Evolutionary conservation across 2,329 filamentous ascomycete genomes (phyloP), one percentile per base, ranked within the genome.

Genomic region (Stemphylium beticola): DNA sequence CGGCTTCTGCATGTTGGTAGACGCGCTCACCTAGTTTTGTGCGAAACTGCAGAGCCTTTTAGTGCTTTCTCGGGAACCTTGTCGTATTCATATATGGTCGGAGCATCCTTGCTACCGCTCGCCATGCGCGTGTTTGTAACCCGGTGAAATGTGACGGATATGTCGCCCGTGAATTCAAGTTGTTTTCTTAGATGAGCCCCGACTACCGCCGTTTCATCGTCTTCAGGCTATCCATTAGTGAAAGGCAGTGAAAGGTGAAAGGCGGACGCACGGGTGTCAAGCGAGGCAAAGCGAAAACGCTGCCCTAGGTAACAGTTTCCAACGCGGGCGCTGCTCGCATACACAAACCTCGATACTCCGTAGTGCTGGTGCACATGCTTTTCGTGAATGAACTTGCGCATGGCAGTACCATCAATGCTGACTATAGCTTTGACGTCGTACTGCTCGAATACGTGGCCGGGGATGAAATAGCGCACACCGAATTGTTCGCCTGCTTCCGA

Each of bases 31-130:
- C n/a, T 51, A 4, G 47, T 49, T n/a, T 48, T 45, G 22, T 47
- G 42, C 10, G 55, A 58, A 7, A 50, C 47, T 2, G 46, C 37
- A 4, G 48, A 46, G 20, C 51, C 51, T 40, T 55, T 58, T 18
- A 55, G 14, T 18, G 38, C 40, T 38, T 58, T 58, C 43, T 58
- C 55, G 0, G 55, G 36, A 14, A 55, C 26, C 11, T 34, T 38
- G 12, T 41, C 45, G 14, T 49, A 49, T 26, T 31, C 24, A 7
- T 41, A 22, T 34, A 53, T 53, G 2, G 43, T 39, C n/a, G 37
- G 50, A 9, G 22, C 37, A 9, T 41, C 22, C 43, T 48, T 53
- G 26, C 36, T 39, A 29, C 9, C 48, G 14, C 24, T 20, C 24
- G 48, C 32, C 15, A 45, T 14, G 33, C 48, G 40, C 20, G 45